phyloP scores from a whole-genome alignment of 1,284 basidiomycete species.

The Boletus smithii region DNA sequence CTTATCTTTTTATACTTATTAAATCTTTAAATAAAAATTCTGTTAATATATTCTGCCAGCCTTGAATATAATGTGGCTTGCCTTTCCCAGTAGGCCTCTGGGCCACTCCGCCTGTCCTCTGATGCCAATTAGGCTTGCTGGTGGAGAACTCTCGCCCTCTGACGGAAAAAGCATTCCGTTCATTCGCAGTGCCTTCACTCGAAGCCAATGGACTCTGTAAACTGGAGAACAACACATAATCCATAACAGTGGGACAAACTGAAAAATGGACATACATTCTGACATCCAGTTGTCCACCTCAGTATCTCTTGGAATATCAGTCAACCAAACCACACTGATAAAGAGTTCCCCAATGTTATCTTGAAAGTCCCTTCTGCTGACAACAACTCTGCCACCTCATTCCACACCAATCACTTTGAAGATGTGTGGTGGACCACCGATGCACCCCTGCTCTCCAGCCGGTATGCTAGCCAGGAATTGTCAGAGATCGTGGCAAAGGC shows the following conservation, averaged over 20 bases:
- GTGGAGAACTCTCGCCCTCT: not conserved
- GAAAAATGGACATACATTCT: not conserved
- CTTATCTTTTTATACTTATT: too few relatives aligned
- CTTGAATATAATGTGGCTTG: not conserved
- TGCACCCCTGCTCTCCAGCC: too few relatives aligned
- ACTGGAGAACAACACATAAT: not conserved
- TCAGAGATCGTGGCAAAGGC: too few relatives aligned
- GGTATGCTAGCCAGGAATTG: too few relatives aligned
- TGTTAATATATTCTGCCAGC: not conserved
- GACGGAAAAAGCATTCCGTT: not conserved
- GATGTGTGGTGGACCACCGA: too few relatives aligned
- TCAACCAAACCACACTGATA: too few relatives aligned
- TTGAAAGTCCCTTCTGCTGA: too few relatives aligned
- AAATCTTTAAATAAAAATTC: too few relatives aligned
- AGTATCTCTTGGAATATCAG: not conserved
- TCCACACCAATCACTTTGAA: too few relatives aligned
- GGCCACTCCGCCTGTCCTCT: not conserved
- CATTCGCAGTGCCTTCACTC: not conserved
- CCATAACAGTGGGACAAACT: not conserved
- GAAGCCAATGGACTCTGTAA: not conserved
- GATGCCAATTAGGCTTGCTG: not conserved
- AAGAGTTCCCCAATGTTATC: too few relatives aligned
- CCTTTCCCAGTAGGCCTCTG: not conserved
- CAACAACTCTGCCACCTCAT: too few relatives aligned
- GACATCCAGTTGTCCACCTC: not conserved